A percentile compares a stretch with the other conserved stretches of the same genome.
These are phyloP conservation scores for Forsythia viridissima DNA, from an alignment of 257 asterid genomes.

Conservation along the genomic window DNA sequence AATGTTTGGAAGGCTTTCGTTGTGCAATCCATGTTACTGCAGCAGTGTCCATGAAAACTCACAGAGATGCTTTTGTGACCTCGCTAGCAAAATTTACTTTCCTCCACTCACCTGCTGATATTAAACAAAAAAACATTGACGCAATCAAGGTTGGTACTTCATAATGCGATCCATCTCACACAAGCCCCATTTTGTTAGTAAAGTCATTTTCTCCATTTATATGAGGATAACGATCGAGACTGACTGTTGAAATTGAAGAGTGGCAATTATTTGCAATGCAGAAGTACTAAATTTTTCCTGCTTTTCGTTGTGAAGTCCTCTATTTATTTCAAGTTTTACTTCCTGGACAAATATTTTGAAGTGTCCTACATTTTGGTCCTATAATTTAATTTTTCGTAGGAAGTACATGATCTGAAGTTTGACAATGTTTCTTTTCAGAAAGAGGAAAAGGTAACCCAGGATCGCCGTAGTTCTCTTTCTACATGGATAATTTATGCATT, in stretches of 20 bases:
- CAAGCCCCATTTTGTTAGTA: not conserved
- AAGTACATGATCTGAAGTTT: not conserved
- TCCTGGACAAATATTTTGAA: not conserved
- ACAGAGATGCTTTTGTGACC: conserved; percentile 94
- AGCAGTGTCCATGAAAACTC: conserved; percentile 98
- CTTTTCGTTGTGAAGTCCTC: conserved; percentile 8
- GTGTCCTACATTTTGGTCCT: not conserved
- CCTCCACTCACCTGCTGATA: conserved; percentile 98
- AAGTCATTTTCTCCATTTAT: not conserved
- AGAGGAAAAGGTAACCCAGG: not conserved
- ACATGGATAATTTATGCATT: not conserved
- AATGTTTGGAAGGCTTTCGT: conserved; percentile 89
- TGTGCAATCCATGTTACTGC: conserved; percentile 95
- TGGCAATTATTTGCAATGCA: conserved; percentile 5
- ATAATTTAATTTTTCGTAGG: not conserved
- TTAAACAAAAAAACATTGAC: conserved; percentile 88
- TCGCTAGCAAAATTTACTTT: conserved; percentile 96
- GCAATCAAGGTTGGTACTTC: conserved; percentile 80
- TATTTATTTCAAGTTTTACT: not conserved
- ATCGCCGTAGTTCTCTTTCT: not conserved
- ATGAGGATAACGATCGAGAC: not conserved
- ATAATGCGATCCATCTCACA: not conserved
- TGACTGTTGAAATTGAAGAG: not conserved
- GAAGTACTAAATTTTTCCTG: not conserved
- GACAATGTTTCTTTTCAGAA: not conserved